Evolutionary conservation across 169 alveolate species (phyloP), one percentile per base, ranked within the genome.

Genomic region (Plasmodium fragile): DNA sequence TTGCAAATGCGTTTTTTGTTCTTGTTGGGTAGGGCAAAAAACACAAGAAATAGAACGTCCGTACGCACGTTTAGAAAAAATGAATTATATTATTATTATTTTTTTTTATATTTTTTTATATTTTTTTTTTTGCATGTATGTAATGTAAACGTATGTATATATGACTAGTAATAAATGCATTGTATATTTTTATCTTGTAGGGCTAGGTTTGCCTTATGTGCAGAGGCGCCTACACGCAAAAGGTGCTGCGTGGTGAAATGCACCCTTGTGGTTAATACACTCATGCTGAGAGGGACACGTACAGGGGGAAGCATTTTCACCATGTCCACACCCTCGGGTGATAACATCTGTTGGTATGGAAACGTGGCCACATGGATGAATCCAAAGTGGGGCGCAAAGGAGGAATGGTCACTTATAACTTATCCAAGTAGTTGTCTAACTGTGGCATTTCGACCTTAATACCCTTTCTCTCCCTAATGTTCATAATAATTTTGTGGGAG

Each of bases 381-480:
- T 49, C 59, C 13, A 65, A 6, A 18, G 41, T 22, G 36, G 16
- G n/a, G n/a, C 11, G 36, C 30, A 65, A 5, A n/a, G 36, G 30
- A 10, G 30, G 30, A 10, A 10, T 0, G 79, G 39, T 41, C n/a
- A 5, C 13, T 99, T 98, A 99, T 77, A 99, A 98, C 97, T 98
- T 98, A 97, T 99, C 99, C 95, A 98, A 92, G 98, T 96, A 99
- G 97, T 99, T 98, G 95, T 98, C 99, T 72, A 99, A 98, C 49
- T 98, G 96, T 16, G 99, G 99, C 89, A 99, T 97, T 85, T 98
- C 99, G 70, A 96, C 99, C 96, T 98, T 98, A 78, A 99, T 94
- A 96, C 99, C 99, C 98, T 99, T 99, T 95, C 99, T 98, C 97
- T 98, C 98, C 78, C 99, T 98, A 95, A 99, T 99, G 82, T 92